Evolutionary conservation across 2,329 filamentous ascomycete genomes (phyloP), one percentile per base, ranked within the genome.

Genomic region (Neocucurbitaria cava): DNA sequence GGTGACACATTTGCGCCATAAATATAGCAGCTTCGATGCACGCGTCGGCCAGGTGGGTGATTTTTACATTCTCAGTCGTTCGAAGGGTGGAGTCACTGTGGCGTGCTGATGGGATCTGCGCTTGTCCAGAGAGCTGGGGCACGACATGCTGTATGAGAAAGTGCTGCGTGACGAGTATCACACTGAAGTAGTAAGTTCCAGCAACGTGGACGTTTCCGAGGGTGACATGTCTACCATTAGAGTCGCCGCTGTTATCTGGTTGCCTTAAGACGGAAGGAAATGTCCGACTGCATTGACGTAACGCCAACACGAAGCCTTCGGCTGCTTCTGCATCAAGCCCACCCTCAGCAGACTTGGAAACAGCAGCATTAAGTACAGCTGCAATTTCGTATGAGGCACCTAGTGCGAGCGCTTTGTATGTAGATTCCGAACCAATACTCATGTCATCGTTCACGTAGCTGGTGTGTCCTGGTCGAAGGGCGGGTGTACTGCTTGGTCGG

Each of bases 171-270:
- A 83, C 81, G 0, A 86, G 66, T 18, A 84, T 86, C 0, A 86
- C 82, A 0, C 83, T 82, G 49, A 86, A 84, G 58, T 87, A 85
- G 59, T 87, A 87, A 0, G 82, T 72, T 52, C 83, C 86, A 0
- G 83, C 81, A 5, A 87, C 78, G 49, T 86, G 83, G 1, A 85
- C 75, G 21, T 79, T 83, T 0, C 79, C 80, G 23, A 84, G 77
- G 2, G 78, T 76, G 0, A 73, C 75, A 17, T 77, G 71, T 24
- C 58, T 42, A 59, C 61, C 43, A 58, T 61, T 39, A 43, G 65
- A 31, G 23, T 62, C 31, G 24, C 52, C 33, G 58, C 64, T 31
- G 54, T 53, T 9, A 54, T 46, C 55, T 18, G 51, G 45, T 6
- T 39, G 65, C 15, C 68, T 64, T 33, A 75, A 59, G 23, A 64